Evolutionary conservation across 148 eudicot species (phyloP).

Genomic region (Chenopodium quinoa): DNA sequence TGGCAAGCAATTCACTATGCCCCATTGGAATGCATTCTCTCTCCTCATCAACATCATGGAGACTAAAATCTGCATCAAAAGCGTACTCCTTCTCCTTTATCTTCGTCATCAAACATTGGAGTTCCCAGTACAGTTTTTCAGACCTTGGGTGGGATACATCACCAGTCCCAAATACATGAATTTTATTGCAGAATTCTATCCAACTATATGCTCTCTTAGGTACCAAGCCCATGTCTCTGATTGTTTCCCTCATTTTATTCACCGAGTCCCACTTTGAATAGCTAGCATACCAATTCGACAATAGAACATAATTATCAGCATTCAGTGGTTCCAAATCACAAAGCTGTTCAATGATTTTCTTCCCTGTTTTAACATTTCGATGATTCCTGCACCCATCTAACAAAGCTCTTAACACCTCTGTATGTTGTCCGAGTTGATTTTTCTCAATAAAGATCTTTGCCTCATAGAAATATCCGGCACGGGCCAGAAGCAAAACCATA

Average conservation of each 20-base stretch:
- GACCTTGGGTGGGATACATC: constrained; percentile 72
- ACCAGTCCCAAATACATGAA: constrained; percentile 69
- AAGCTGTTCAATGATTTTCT: constrained; percentile 44
- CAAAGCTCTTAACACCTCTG: constrained; percentile 54
- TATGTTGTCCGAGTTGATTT: constrained; percentile 31
- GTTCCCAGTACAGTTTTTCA: constrained; percentile 45
- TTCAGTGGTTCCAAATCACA: constrained; percentile 56
- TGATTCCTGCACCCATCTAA: constrained; percentile 59
- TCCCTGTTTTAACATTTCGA: constrained; percentile 39
- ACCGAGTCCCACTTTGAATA: constrained; percentile 49
- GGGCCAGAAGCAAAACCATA: constrained; percentile 58
- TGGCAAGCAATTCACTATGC: constrained; percentile 64
- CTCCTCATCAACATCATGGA: constrained; percentile 65
- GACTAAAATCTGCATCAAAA: constrained; percentile 39
- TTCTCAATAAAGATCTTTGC: constrained; percentile 47
- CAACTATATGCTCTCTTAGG: constrained; percentile 70
- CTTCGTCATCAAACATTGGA: constrained; percentile 42
- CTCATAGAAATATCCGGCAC: constrained; percentile 53
- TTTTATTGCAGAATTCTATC: constrained; percentile 62
- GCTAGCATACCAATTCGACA: constrained; percentile 56
- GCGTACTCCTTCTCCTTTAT: constrained; percentile 35
- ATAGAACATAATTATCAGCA: constrained; percentile 47
- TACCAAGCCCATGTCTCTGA: constrained; percentile 45
- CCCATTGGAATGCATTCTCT: constrained; percentile 46
- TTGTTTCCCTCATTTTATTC: constrained; percentile 40